Evolutionary conservation across 164 flowering plant species (phyloP), one percentile per base, ranked within the genome.

Genomic region (Santalum album): DNA sequence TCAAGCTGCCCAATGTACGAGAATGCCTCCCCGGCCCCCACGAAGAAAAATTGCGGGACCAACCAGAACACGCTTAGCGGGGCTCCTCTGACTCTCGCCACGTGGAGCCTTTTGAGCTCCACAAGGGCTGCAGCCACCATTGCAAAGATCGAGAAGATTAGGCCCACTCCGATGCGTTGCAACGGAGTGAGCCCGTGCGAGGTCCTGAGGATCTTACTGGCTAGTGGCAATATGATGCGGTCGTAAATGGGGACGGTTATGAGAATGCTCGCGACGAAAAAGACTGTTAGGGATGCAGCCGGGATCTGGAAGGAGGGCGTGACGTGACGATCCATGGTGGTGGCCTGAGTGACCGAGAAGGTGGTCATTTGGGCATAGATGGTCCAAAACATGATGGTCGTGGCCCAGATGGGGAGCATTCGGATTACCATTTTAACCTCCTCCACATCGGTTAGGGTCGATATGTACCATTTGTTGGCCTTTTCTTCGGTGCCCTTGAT

Each of bases 391-490:
- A 86, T 76, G 23, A 86, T 82, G 7, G 89, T 81, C 7, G 96
- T 86, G 6, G 94, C 90, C 96, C 96, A 88, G 10, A 80, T 82
- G 15, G 96, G 96, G 18, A 86, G 43, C 87, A 84, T 77, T 54
- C 80, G 53, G 0, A 81, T 39, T 23, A 84, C 80, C 64, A 71
- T 3, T 61, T 84, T 81, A 16, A 84, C 87, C 65, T 84, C 90
- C 60, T 84, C 90, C 0, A 78, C 79, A 23, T 78, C 79, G 0
- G 81, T 78, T 57, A 75, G 19, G 39, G 86, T 71, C 25, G 79
- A 59, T 15, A 80, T 17, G 7, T 25, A 20, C 86, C 86, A 80
- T 65, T 72, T 72, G 65, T 71, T 74, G 14, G 26, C 40, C 25
- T 10, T 5, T 6, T 23, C 7, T 0, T 57, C 55, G 14, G 69